Percentiles rank a stretch among this genome's conserved stretches.
phyloP scores from a whole-genome alignment of 1,284 basidiomycete genomes.

The Fomes fomentarius region DNA sequence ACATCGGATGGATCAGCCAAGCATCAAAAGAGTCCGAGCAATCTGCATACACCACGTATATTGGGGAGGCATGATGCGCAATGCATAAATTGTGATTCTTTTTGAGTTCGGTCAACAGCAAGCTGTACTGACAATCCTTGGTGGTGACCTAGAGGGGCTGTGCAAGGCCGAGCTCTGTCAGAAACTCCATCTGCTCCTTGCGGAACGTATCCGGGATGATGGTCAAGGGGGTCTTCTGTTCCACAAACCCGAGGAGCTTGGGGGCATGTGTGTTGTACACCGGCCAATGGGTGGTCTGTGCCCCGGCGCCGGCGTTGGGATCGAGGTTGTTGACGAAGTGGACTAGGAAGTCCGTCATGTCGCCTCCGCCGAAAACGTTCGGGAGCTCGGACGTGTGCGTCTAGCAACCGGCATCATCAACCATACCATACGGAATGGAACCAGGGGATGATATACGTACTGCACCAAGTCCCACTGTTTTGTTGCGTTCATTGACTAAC shows the following conservation, averaged over 20 bases:
- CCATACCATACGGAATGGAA: background rate
- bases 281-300: too few species aligned
- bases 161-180: conserved; percentile 12
- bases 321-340: conserved; percentile 18
- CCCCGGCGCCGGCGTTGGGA: conserved; percentile 41
- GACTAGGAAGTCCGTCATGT: conserved; percentile 21
- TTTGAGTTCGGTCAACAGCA: too few species aligned
- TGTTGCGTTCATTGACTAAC: conserved; percentile 46
- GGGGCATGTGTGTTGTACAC: conserved; percentile 43
- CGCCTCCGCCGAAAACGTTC: conserved; percentile 19
- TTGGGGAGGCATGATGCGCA: too few species aligned
- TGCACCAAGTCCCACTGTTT: conserved; percentile 46
- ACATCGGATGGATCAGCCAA: too few species aligned
- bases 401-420: background rate
- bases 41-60: too few species aligned
- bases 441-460: conserved; percentile 29
- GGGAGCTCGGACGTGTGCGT: conserved; percentile 18
- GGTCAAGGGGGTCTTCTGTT: conserved; percentile 39
- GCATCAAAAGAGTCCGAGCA: too few species aligned
- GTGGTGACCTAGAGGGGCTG: conserved; percentile 14
- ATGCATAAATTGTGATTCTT: too few species aligned
- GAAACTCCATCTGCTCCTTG: conserved; percentile 32
- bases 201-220: conserved; percentile 48
- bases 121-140: too few species aligned
- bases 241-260: conserved; percentile 48